Evolutionary conservation across 2,329 filamentous ascomycete species (phyloP), one percentile per base, ranked within the genome.

Genomic region (Fusarium marasasianum): DNA sequence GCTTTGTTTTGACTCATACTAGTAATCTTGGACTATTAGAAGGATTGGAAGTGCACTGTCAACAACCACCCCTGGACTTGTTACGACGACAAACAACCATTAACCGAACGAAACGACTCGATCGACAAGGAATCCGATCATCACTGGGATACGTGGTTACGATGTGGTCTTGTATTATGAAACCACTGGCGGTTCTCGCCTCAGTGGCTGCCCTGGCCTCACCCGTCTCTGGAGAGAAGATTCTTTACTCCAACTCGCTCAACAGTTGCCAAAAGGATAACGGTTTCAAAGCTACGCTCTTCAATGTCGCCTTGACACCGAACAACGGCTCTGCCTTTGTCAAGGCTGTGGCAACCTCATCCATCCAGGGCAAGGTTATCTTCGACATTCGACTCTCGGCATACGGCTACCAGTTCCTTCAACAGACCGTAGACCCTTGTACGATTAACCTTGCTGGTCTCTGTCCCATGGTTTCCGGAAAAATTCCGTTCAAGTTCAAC

Each of bases 391-490:
- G 91, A 69, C 89, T 97, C 76, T 89, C 91, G 69, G 95, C 94
- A 58, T 98, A 98, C 81, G 96, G 96, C 59, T 94, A 93, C 83
- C 86, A 89, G 41, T 90, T 94, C 74, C 83, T 96, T 76, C 88
- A 87, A 72, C 84, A 90, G 75, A 90, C 85, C 9, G 82, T 98
- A 76, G 86, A 98, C 80, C 96, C 96, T 51, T 98, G 96, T 86
- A 84, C 89, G 35, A 85, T 87, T 65, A 87, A 89, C 72, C 86
- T 97, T 71, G 83, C 87, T 69, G 94, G 94, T 81, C 89, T 98
- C 79, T 98, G 96, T 83, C 95, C 95, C 66, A 97, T 98, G 95
- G 93, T 91, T 73, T 90, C 94, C 14, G 95, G 94, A 75, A 92
- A 93, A 78, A 92, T 98, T 80, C 89, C 92, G 63, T 88, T 97